Base-by-base conservation (phyloP, 495 filamentous ascomycete species). In the Geopyxis carbonaria region DNA sequence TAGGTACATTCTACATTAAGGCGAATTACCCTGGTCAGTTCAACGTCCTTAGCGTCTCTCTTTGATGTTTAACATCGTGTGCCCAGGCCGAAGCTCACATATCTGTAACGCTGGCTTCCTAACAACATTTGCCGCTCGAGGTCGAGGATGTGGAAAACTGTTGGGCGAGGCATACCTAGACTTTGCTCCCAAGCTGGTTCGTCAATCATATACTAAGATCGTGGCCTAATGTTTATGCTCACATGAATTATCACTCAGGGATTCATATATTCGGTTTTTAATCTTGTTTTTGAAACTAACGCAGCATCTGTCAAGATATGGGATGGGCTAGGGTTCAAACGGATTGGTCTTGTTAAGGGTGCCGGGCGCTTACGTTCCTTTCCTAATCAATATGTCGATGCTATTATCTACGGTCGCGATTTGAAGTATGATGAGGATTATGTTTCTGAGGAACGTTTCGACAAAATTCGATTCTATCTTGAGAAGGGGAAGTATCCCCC, bases 311-410 rank as follows among this genome's bases (percentile, higher is more conserved):
- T 80, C 54, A 80, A 81, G 32, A 85, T 97, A 43, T 97, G 89
- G 89, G 89, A 97, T 59, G 81, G 77, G 1, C 68, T 97, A n/a
- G 89, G 89, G 21, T 97, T 97, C 62, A 93, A 97, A 62, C 76
- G 89, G 27, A 91, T 97, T 56, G 91, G 89, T 2, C 74, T 78
- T 30, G 77, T 97, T 44, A 86, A 85, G 50, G 81, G 78, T 24
- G 81, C 78, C 45, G 89, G 91, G 31, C 78, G 77, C 50, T 68
- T 97, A 20, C 75, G 77, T 28, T 74, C 78, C 44, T 31, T 19
- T 25, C 28, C 28, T 15, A 82, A 83, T 1, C 76, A 72, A 43
- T 73, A 81, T 45, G 74, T 95, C 30, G 91, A 97, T 59, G 91
- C 89, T 34, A 93, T 95, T 58, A 92, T 95, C 38, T 97, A 89